Evolutionary conservation across 2,329 filamentous ascomycete genomes (phyloP), one percentile per base, ranked within the genome.

Genomic region (Ascomycota sp.): DNA sequence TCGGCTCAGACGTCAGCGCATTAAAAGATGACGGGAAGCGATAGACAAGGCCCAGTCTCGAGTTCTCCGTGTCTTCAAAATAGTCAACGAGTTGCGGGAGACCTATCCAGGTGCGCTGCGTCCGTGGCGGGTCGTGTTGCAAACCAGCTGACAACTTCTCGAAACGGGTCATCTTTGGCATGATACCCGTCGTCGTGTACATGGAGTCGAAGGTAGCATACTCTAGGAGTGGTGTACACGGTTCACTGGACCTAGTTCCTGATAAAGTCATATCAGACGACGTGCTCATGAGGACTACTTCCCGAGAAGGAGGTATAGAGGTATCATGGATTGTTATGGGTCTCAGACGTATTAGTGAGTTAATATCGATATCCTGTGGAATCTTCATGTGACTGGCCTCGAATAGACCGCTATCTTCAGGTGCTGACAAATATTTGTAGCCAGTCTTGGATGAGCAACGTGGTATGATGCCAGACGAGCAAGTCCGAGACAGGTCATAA

Each of bases 41-140:
- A 41, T 81, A 86, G 8, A 86, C 64, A 8, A 86, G 57, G 5
- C 78, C 79, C 31, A 82, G 67, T 8, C 79, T 64, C 1, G 78
- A 72, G 31, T 68, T 59, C 12, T 69, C 64, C 31, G 75, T 61
- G 40, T 85, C 78, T 44, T 85, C 77, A 40, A 81, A 82, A 43
- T 81, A 85, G 3, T 68, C 71, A 9, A 75, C 50, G 27, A 76
- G 53, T 15, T 64, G 60, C 11, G 71, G 66, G 8, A 74, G 42
- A 37, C 78, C 59, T 44, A 64, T 72, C 59, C 63, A 77, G 2
- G 72, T 62, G 17, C 53, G 60, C 5, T 53, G 60, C 2, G 59
- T 56, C 13, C 59, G 55, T 27, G 62, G 62, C 0, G 63, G 56
- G 31, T 65, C 61, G 15, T 59, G 56, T 41, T 63, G 69, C 9